These are phyloP conservation scores for Zygoascus biomembranicola DNA, from an alignment of 805 yeast genomes.

Conservation along the genomic window DNA sequence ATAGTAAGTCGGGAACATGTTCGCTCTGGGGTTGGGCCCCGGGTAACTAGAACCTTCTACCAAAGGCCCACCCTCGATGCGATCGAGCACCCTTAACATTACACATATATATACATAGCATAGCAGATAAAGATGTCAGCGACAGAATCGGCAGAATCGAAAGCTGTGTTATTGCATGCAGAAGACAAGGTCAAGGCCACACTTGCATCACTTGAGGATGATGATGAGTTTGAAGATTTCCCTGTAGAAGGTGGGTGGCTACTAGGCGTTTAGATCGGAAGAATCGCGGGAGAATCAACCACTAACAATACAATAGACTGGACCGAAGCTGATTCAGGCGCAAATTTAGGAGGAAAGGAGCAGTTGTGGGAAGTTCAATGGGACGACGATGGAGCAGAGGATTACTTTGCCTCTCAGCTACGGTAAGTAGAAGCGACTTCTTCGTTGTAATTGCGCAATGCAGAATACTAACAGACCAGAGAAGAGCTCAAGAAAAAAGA, in stretches of 20 bases:
- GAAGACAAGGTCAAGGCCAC: not conserved
- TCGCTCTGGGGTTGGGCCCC: too few species aligned
- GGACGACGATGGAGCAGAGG: conserved; percentile 89
- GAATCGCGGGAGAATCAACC: not conserved
- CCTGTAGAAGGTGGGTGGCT: conserved; percentile 62
- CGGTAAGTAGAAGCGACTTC: conserved; percentile 34
- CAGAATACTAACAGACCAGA: not conserved
- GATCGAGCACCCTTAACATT: too few species aligned
- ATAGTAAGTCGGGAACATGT: not conserved
- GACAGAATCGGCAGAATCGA: not conserved
- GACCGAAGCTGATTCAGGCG: conserved; percentile 50
- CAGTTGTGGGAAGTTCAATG: conserved; percentile 94
- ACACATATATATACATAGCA: too few species aligned
- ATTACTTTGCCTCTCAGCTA: conserved; percentile 71
- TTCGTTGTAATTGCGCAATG: not conserved
- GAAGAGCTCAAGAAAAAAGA: not conserved
- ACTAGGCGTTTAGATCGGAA: not conserved
- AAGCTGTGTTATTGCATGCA: not conserved
- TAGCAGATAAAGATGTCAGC: not conserved
- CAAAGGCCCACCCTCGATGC: not conserved
- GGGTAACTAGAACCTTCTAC: not conserved
- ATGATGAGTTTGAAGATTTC: conserved; percentile 95
- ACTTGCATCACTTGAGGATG: conserved; percentile 80
- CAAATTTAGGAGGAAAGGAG: conserved; percentile 37
- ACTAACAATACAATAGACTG: conserved; percentile 43